Evolutionary conservation across 2,329 filamentous ascomycete genomes (phyloP).

Genomic region (Fusarium setosum): DNA sequence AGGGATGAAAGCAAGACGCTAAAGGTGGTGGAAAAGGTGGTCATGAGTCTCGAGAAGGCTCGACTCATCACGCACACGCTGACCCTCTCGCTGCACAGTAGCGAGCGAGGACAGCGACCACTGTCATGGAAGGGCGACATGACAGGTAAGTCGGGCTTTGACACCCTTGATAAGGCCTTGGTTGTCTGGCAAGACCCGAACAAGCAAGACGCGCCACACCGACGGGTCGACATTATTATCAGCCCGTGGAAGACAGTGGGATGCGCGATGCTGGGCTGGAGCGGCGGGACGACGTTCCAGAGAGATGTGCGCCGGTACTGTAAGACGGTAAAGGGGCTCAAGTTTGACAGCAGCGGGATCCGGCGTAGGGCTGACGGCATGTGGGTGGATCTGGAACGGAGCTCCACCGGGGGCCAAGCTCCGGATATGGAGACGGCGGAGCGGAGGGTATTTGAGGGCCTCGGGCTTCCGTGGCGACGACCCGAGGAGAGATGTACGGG

Average conservation of each 20-base stretch:
- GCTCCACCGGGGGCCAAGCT: constrained; percentile 53
- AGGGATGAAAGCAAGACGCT: constrained; percentile 75
- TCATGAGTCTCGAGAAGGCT: constrained; percentile 74
- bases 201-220: constrained; percentile 62
- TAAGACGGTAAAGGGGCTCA: constrained; percentile 77
- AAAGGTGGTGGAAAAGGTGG: constrained; percentile 77
- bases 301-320: constrained; percentile 85
- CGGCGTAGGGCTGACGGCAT: constrained; percentile 72
- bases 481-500: constrained; percentile 77
- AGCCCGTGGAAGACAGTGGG: constrained; percentile 89
- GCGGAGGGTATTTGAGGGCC: constrained; percentile 79
- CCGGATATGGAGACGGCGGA: constrained; percentile 80
- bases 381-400: constrained; percentile 78
- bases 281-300: constrained; percentile 89
- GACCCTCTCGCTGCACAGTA: constrained; percentile 74
- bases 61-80: constrained; percentile 86
- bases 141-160: constrained; percentile 72
- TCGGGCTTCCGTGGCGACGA: constrained; percentile 75
- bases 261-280: constrained; percentile 90
- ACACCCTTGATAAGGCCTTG: constrained; percentile 90
- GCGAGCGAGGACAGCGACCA: constrained; percentile 75
- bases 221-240: constrained; percentile 92
- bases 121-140: constrained; percentile 62
- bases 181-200: constrained; percentile 81
- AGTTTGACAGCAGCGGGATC: constrained; percentile 93